phyloP scores from a whole-genome alignment of 2,329 filamentous ascomycete genomes.

The Scedosporium dehoogii region DNA sequence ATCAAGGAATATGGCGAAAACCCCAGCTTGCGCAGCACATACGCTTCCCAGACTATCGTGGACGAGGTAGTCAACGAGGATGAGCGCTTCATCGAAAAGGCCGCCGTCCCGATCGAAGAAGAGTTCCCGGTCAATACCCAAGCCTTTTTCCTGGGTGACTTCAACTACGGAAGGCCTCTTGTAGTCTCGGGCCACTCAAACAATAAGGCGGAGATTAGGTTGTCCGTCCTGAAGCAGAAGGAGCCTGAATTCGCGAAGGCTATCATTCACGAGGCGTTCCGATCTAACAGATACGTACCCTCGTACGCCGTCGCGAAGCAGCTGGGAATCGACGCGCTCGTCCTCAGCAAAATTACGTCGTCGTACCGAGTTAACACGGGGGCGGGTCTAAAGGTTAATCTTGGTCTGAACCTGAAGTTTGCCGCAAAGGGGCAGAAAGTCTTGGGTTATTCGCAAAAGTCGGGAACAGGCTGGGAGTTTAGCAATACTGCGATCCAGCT shows the following conservation, averaged over 20 bases:
- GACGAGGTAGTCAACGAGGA: constrained; percentile 86
- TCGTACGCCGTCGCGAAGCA: constrained; percentile 82
- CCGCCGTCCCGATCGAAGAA: constrained; percentile 77
- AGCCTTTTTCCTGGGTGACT: constrained; percentile 91
- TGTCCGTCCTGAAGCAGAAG: constrained; percentile 61
- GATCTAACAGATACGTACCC: constrained; percentile 65
- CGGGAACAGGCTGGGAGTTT: constrained; percentile 87
- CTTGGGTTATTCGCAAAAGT: constrained; percentile 85
- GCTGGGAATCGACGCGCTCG: constrained; percentile 72
- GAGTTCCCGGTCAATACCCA: constrained; percentile 78
- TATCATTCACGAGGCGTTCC: constrained; percentile 62
- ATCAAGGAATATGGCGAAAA: constrained; percentile 89
- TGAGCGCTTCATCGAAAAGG: constrained; percentile 83
- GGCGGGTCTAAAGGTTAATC: constrained; percentile 73
- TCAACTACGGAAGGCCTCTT: constrained; percentile 83
- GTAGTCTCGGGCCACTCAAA: constrained; percentile 65
- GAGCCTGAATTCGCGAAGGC: constrained; percentile 74
- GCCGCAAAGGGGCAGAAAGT: constrained; percentile 94
- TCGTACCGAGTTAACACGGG: constrained; percentile 75
- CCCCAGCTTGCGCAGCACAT: constrained; percentile 76
- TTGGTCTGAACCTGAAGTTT: constrained; percentile 94
- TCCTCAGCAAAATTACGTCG: constrained; percentile 91
- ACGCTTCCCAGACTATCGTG: constrained; percentile 84
- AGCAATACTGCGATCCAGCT: constrained; percentile 74
- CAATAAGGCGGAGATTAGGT: constrained; percentile 67